These are phyloP conservation scores for Cenchrus fungigraminus DNA, from an alignment of 176 grass and related monocot genomes.

Conservation along the genomic window DNA sequence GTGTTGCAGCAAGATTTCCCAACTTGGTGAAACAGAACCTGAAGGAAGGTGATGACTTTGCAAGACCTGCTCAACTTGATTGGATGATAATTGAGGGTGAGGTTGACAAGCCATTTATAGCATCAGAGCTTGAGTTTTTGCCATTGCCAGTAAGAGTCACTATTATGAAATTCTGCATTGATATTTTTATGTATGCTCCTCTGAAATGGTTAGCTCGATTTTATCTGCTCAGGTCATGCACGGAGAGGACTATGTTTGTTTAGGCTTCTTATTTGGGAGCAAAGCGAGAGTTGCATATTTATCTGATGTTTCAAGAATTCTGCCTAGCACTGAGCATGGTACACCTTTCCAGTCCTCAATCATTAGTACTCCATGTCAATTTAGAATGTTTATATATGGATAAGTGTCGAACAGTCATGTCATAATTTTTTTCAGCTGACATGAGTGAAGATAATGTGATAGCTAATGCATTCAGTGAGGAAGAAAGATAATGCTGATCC, in stretches of 20 bases:
- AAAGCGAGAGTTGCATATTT: constrained; percentile 79
- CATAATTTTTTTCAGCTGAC: no score
- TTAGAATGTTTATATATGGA: neutral
- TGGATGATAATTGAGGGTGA: constrained; percentile 79
- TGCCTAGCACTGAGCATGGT: constrained; percentile 68
- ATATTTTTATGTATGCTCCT: neutral
- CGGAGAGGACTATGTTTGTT: constrained; percentile 79
- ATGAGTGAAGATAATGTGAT: neutral
- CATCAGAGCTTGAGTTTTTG: constrained; percentile 74
- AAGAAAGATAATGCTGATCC: neutral
- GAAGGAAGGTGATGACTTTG: constrained; percentile 60
- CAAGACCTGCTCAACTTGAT: constrained; percentile 50
- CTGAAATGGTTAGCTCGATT: neutral
- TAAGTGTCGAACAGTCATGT: neutral
- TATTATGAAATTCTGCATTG: neutral
- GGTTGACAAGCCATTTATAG: constrained; percentile 57
- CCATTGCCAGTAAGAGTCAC: constrained; percentile 68
- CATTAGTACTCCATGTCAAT: neutral
- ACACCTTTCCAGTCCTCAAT: neutral
- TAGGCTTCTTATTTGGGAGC: constrained; percentile 84
- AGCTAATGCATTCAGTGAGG: neutral
- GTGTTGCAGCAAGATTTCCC: constrained; percentile 67
- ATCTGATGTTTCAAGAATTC: constrained; percentile 89
- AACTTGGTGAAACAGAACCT: constrained; percentile 58
- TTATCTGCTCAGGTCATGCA: constrained; percentile 72